phyloP scores from a whole-genome alignment of 2,329 filamentous ascomycete species.

The Penicillium sumatraense region DNA sequence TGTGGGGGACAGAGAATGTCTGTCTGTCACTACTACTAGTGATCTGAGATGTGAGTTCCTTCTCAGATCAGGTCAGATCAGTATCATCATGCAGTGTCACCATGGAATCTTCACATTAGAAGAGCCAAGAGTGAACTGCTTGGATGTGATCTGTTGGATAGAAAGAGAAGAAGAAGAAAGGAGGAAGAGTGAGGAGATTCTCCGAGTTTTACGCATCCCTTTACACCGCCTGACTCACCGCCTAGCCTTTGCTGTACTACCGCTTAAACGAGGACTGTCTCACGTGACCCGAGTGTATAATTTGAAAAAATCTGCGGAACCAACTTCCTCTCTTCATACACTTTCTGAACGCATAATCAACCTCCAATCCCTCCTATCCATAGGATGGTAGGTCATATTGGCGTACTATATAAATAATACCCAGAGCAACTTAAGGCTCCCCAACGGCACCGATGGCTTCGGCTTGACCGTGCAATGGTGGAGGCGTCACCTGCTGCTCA shows the following conservation, averaged over 20 bases:
- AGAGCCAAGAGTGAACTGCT: slow-evolving; percentile 2
- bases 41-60: too few relatives aligned
- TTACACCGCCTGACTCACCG: background rate
- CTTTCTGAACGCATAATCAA: slow-evolving; percentile 55
- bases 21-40: background rate
- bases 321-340: slow-evolving; percentile 37
- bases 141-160: background rate
- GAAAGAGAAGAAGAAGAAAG: slow-evolving; percentile 1
- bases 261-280: background rate
- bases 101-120: slow-evolving; percentile 20
- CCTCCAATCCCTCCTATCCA: slow-evolving; percentile 46
- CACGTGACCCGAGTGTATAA: slow-evolving; percentile 23
- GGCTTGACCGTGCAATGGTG: slow-evolving; percentile 35
- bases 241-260: slow-evolving; percentile 16
- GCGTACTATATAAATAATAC: slow-evolving; percentile 50
- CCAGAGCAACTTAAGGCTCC: slow-evolving; percentile 36
- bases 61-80: background rate
- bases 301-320: slow-evolving; percentile 17
- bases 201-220: background rate
- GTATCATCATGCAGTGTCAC: background rate
- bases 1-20: slow-evolving; percentile 20
- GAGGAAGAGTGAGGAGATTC: slow-evolving; percentile 3
- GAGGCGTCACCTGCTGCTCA: slow-evolving; percentile 45
- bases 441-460: slow-evolving; percentile 35
- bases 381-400: slow-evolving; percentile 56